These are phyloP conservation scores for Plectosphaerella cucumerina DNA, from an alignment of 2,329 filamentous ascomycete genomes.

Conservation along the genomic window DNA sequence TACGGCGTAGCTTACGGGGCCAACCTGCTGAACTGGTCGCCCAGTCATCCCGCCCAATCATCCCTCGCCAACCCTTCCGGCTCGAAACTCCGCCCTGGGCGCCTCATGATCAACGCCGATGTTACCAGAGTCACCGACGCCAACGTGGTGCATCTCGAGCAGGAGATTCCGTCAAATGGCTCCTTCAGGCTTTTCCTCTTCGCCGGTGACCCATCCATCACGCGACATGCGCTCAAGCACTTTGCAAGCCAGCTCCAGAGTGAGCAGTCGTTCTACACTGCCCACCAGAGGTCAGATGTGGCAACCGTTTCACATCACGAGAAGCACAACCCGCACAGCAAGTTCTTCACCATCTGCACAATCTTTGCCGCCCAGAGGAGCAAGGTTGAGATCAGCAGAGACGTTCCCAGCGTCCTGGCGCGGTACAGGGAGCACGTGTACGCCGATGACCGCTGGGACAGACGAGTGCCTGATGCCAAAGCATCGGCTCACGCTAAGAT, in stretches of 20 bases:
- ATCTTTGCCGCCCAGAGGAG: conserved; percentile 66
- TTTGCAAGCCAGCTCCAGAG: conserved; percentile 61
- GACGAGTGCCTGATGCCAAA: conserved; percentile 61
- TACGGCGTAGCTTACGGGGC: conserved; percentile 84
- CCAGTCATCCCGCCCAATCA: conserved; percentile 66
- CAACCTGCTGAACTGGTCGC: conserved; percentile 81
- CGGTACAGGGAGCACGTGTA: conserved; percentile 82
- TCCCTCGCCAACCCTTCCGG: conserved; percentile 62
- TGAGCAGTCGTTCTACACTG: conserved; percentile 67
- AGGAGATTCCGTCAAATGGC: conserved; percentile 84
- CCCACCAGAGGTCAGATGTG: conserved; percentile 60
- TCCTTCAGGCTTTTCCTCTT: conserved; percentile 85
- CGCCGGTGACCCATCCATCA: conserved; percentile 62
- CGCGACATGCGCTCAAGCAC: conserved; percentile 62
- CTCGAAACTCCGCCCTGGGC: conserved; percentile 66
- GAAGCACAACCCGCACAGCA: conserved; percentile 76
- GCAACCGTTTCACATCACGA: conserved; percentile 69
- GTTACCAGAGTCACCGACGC: conserved; percentile 86
- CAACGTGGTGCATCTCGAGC: conserved; percentile 86
- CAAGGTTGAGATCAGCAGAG: conserved; percentile 66
- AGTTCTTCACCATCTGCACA: conserved; percentile 75
- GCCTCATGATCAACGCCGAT: conserved; percentile 71
- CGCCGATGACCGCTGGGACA: conserved; percentile 76
- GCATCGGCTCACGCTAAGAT: conserved; percentile 84
- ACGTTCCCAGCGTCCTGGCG: conserved; percentile 66